A percentile compares a stretch with the other conserved stretches of the same genome.
Evolutionary conservation across 495 filamentous ascomycete species (phyloP).

Genomic region (Clohesyomyces aquaticus): DNA sequence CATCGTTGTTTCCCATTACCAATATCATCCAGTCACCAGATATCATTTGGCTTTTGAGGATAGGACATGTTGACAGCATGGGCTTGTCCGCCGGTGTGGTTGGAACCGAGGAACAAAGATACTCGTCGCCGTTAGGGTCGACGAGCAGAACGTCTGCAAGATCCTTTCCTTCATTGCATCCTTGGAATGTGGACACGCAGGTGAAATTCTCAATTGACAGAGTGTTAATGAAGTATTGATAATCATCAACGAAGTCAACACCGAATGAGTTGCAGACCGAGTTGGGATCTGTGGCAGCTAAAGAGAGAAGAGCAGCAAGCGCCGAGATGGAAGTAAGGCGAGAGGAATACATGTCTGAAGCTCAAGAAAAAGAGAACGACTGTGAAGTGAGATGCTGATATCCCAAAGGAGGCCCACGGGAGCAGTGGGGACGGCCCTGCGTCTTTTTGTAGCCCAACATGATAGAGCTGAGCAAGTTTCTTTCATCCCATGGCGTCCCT

Average conservation of each 20-base stretch:
- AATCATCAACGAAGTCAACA: slow-evolving; percentile 46
- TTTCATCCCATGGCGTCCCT: slow-evolving; percentile 20
- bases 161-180: slow-evolving; percentile 43
- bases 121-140: slow-evolving; percentile 44
- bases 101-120: slow-evolving; percentile 41
- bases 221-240: slow-evolving; percentile 46
- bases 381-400: not conserved
- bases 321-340: slow-evolving; percentile 19
- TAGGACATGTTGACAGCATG: slow-evolving; percentile 45
- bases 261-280: slow-evolving; percentile 40
- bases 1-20: slow-evolving; percentile 47
- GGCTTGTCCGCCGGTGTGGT: slow-evolving; percentile 40
- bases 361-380: slow-evolving; percentile 3
- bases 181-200: slow-evolving; percentile 44
- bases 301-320: slow-evolving; percentile 23
- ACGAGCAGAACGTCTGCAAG: slow-evolving; percentile 44
- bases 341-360: slow-evolving; percentile 26
- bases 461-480: slow-evolving; percentile 18
- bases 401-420: not conserved
- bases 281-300: slow-evolving; percentile 18
- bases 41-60: slow-evolving; percentile 44
- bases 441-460: slow-evolving; percentile 19
- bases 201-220: slow-evolving; percentile 44
- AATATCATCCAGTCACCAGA: slow-evolving; percentile 46
- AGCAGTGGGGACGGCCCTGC: not conserved